Evolutionary conservation across 345 rosid genomes (phyloP), one percentile per base, ranked within the genome.

Genomic region (Corchorus capsularis): DNA sequence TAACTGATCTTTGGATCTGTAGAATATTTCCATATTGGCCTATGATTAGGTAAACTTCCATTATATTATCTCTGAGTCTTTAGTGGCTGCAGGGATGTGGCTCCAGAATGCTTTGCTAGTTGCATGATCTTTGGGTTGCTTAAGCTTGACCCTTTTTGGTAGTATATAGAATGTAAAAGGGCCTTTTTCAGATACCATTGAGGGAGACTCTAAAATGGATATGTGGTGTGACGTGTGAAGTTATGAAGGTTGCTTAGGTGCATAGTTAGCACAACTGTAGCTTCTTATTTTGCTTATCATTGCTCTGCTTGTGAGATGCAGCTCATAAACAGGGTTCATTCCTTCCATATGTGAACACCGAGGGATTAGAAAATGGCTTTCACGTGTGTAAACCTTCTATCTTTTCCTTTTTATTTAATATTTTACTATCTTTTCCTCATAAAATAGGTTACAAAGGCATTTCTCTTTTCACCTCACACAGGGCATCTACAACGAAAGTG

Each of bases 381-480:
- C 82, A 78, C 80, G 91, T 90, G 83, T 72, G 87, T 82, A 78
- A 63, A 79, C 76, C 43, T 63, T 76, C 63, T 45, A 64, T n/a
- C 65, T 60, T 71, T 64, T 20, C n/a, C 78, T 17, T 75, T 20
- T 49, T 53, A 63, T 45, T 59, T 68, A 74, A 74, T 64, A 8
- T 5, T 82, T 12, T 57, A 39, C 43, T 50, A 52, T 52, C 73
- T 72, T 47, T 74, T 50, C 32, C 2, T 79, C 54, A 71, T 41
- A 62, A 71, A 73, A 59, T 13, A 16, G 49, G 47, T 75, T 67
- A 73, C n/a, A 67, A 75, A 69, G 61, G 27, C 72, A 11, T 43
- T 10, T 72, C 35, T 19, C 55, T 6, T 76, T 71, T 79, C 55
- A 32, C 59, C 68, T 71, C 50, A 56, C 72, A 53, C 52, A 90